Evolutionary conservation across 257 asterid species (phyloP).

Genomic region (Rhazya stricta): DNA sequence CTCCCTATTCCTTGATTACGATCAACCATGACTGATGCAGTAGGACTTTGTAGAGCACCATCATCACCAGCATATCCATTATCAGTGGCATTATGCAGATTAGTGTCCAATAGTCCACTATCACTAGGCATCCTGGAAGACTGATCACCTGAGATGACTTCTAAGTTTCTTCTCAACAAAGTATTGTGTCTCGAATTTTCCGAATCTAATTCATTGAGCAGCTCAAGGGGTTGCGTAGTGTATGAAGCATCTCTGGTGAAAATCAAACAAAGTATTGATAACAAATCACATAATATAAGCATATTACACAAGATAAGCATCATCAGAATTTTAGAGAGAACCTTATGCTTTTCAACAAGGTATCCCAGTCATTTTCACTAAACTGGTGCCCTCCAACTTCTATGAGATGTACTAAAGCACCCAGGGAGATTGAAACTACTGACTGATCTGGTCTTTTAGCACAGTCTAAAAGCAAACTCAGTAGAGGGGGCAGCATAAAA

Average conservation of each 20-base stretch:
- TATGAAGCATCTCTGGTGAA: constrained; percentile 86
- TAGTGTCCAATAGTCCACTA: constrained; percentile 30
- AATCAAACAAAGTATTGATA: constrained; percentile 25
- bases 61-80: constrained; percentile 48
- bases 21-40: constrained; percentile 27
- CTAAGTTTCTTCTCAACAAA: constrained; percentile 39
- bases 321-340: constrained; percentile 19
- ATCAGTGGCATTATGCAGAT: constrained; percentile 37
- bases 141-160: constrained; percentile 36
- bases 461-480: constrained; percentile 90
- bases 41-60: constrained; percentile 25
- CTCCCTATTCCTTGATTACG: constrained; percentile 44
- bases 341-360: constrained; percentile 92
- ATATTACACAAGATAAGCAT: constrained; percentile 7
- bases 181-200: constrained; percentile 55
- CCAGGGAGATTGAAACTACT: constrained; percentile 90
- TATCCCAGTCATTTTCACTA: constrained; percentile 89
- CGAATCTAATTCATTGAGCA: constrained; percentile 79
- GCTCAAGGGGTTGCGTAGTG: constrained; percentile 97
- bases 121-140: constrained; percentile 26
- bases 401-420: constrained; percentile 93
- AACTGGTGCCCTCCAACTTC: constrained; percentile 99
- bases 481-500: constrained; percentile 93
- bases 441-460: constrained; percentile 95
- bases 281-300: constrained; percentile 12